A percentile compares a stretch with the other conserved stretches of the same genome.
These are phyloP conservation scores for Parsonsia alboflavescens DNA, from an alignment of 257 asterid genomes.

Conservation along the genomic window DNA sequence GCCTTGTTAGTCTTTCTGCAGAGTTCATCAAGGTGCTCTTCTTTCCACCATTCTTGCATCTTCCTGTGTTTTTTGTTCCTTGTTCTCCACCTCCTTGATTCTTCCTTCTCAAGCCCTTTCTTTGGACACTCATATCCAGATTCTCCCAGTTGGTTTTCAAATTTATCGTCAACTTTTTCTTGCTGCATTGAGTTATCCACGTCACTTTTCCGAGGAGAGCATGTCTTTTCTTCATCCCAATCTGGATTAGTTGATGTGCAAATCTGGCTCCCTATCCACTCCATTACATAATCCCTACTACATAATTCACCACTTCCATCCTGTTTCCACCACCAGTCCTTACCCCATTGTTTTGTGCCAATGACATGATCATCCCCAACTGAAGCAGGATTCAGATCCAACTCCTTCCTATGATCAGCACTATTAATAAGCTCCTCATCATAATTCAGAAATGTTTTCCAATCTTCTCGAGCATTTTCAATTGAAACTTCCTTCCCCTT, in stretches of 20 bases:
- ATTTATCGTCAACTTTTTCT: constrained; percentile 35
- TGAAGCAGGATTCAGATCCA: constrained; percentile 28
- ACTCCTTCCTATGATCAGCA: constrained; percentile 42
- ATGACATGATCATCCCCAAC: constrained; percentile 25
- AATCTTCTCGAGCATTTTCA: constrained; percentile 40
- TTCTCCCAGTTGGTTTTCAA: constrained; percentile 33
- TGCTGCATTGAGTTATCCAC: constrained; percentile 20
- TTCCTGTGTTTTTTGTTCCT: constrained; percentile 50
- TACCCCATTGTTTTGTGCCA: constrained; percentile 72
- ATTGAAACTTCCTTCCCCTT: constrained; percentile 60
- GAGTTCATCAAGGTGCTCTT: constrained; percentile 62
- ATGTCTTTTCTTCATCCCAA: constrained; percentile 74
- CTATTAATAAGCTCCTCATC: constrained; percentile 51
- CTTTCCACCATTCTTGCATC: constrained; percentile 99
- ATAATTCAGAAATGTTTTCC: constrained; percentile 41
- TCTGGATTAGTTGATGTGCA: constrained; percentile 36
- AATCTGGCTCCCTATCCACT: constrained; percentile 96
- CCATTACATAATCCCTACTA: constrained; percentile 87
- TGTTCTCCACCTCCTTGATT: constrained; percentile 31
- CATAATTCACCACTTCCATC: constrained; percentile 90
- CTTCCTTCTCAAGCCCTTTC: constrained; percentile 31
- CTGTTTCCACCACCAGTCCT: constrained; percentile 99
- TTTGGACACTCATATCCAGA: constrained; percentile 23
- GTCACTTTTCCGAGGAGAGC: constrained; percentile 21
- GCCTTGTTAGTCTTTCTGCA: constrained; percentile 29